Conservation (phyloP, 2,329 filamentous ascomycete genomes). For the Ceratocystiopsis minuta region DNA sequence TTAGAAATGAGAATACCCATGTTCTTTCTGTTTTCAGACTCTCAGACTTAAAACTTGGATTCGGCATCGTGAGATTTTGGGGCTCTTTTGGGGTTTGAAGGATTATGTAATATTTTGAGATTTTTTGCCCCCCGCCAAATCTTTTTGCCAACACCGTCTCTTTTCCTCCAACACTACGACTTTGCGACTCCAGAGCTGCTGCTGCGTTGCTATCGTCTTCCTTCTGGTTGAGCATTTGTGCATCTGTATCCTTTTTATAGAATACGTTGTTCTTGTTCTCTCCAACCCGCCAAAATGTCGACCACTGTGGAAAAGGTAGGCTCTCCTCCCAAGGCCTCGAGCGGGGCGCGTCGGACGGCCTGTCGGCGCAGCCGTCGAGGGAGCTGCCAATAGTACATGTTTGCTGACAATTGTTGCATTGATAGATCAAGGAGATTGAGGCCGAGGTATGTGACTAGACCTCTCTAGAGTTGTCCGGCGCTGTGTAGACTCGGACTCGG, state of each 20-base stretch:
- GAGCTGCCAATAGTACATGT: too few species aligned
- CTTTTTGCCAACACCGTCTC: background rate
- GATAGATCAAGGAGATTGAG: slow-evolving; percentile 93
- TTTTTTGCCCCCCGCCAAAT: slow-evolving; percentile 9
- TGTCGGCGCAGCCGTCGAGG: too few species aligned
- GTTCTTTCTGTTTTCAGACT: too few species aligned
- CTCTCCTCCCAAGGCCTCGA: too few species aligned
- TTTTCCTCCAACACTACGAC: background rate
- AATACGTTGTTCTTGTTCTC: background rate
- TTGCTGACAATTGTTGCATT: slow-evolving; percentile 3
- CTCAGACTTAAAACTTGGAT: too few species aligned
- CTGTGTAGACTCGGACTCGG: background rate
- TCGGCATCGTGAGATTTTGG: too few species aligned
- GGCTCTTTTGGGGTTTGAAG: too few species aligned
- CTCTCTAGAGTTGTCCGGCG: background rate
- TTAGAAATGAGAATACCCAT: too few species aligned
- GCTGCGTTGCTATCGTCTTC: too few species aligned
- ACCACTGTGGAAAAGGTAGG: slow-evolving; percentile 88
- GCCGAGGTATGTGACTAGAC: slow-evolving; percentile 46
- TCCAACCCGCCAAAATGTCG: slow-evolving; percentile 48
- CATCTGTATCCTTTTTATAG: background rate
- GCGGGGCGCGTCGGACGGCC: too few species aligned
- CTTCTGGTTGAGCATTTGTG: too few species aligned
- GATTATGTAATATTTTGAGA: background rate
- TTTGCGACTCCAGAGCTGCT: too few species aligned